Evolutionary conservation across 352 stramenopile species (phyloP).

Genomic region (Phytophthora brassicae): DNA sequence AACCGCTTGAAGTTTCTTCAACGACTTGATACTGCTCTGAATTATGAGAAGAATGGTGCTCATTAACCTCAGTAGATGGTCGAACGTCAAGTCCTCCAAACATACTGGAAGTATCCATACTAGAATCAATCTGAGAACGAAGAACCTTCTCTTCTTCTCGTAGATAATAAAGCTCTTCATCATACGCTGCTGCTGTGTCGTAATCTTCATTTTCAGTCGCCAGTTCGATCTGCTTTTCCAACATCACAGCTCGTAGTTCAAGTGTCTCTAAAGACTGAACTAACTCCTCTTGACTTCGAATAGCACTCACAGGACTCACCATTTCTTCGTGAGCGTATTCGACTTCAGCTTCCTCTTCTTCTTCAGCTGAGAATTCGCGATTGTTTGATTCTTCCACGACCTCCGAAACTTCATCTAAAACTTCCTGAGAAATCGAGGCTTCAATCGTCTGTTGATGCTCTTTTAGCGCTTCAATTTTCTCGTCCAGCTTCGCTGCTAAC

Average conservation of each 20-base stretch:
- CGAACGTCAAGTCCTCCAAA: conserved; percentile 37
- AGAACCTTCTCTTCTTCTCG: conserved; percentile 51
- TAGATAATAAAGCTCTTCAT: conserved; percentile 67
- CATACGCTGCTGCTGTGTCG: conserved; percentile 52
- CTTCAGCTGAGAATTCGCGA: conserved; percentile 25
- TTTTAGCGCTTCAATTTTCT: conserved; percentile 69
- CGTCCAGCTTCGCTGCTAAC: conserved; percentile 70
- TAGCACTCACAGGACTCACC: conserved; percentile 35
- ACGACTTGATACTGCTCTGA: conserved; percentile 8
- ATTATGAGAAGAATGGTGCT: neutral
- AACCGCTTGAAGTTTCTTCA: conserved; percentile 8
- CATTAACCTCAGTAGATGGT: conserved; percentile 7
- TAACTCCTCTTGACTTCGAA: conserved; percentile 38
- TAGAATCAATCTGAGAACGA: conserved; percentile 27
- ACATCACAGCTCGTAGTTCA: conserved; percentile 50
- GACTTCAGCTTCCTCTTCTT: conserved; percentile 24
- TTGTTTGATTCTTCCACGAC: conserved; percentile 18
- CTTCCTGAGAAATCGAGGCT: conserved; percentile 28
- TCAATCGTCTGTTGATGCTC: conserved; percentile 47
- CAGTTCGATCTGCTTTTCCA: conserved; percentile 67
- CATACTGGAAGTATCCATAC: conserved; percentile 19
- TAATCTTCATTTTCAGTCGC: conserved; percentile 76
- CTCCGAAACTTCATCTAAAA: conserved; percentile 11
- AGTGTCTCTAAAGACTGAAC: conserved; percentile 44
- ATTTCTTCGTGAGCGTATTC: conserved; percentile 39